phyloP scores from a whole-genome alignment of 371 early-diverging fungal species.

The Lichtheimia ramosa region DNA sequence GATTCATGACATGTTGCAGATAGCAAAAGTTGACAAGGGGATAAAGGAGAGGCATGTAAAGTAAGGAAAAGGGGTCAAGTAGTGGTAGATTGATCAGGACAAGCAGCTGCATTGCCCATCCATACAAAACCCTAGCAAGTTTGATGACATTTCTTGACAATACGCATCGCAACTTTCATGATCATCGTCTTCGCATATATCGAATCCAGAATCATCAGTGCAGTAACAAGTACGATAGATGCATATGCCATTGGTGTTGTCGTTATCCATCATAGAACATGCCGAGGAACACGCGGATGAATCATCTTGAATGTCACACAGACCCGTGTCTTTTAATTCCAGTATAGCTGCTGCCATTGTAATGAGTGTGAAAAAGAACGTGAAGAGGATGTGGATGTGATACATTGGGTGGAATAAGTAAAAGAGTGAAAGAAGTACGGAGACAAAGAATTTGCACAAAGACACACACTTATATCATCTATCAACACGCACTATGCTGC shows the following conservation, averaged over 20 bases:
- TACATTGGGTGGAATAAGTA: too few relatives aligned
- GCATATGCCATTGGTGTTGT: slow-evolving; percentile 25
- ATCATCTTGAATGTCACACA: slow-evolving; percentile 13
- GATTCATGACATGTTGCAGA: too few relatives aligned
- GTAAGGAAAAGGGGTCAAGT: too few relatives aligned
- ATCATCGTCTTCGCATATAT: slow-evolving; percentile 33
- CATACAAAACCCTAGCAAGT: slow-evolving; percentile 36
- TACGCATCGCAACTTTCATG: slow-evolving; percentile 42
- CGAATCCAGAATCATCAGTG: slow-evolving; percentile 33
- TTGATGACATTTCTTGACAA: slow-evolving; percentile 37
- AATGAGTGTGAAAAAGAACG: not conserved
- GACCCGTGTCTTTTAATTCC: slow-evolving; percentile 7
- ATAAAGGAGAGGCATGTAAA: too few relatives aligned
- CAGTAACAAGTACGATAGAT: slow-evolving; percentile 39
- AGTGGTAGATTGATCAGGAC: slow-evolving; percentile 9
- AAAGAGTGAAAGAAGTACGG: too few relatives aligned
- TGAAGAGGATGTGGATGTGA: too few relatives aligned
- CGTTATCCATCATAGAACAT: slow-evolving; percentile 5
- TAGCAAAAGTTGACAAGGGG: too few relatives aligned
- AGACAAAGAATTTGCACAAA: too few relatives aligned
- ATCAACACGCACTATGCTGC: too few relatives aligned
- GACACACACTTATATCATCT: too few relatives aligned
- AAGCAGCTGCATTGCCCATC: slow-evolving; percentile 40
- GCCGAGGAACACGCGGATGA: slow-evolving; percentile 11
- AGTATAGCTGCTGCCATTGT: slow-evolving; percentile 2